Evolutionary conservation across 345 rosid species (phyloP).

Genomic region (Pistacia integerrima): DNA sequence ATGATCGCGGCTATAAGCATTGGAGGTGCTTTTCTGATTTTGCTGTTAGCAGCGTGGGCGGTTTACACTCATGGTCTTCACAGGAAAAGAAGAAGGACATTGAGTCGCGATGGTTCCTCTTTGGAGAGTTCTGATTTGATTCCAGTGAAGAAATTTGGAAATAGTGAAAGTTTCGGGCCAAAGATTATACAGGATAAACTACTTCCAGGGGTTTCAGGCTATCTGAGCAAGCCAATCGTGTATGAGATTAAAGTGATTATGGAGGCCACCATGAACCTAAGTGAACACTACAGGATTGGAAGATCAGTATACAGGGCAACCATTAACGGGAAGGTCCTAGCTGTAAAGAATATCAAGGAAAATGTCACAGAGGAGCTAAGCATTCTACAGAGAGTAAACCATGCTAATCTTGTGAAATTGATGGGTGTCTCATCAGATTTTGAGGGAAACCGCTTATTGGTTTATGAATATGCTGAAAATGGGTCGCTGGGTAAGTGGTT

Average conservation of each 20-base stretch:
- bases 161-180: conserved; percentile 23
- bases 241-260: conserved; percentile 40
- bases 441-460: conserved; percentile 49
- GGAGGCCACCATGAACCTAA: conserved; percentile 52
- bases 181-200: conserved; percentile 49
- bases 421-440: conserved; percentile 48
- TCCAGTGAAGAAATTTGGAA: conserved; percentile 29
- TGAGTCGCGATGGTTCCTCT: conserved; percentile 32
- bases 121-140: conserved; percentile 44
- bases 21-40: conserved; percentile 28
- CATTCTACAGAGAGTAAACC: conserved; percentile 60
- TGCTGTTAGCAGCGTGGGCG: conserved; percentile 28
- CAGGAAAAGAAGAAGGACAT: conserved; percentile 24
- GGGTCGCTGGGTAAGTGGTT: conserved; percentile 61
- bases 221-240: conserved; percentile 49
- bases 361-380: conserved; percentile 49
- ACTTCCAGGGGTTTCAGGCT: conserved; percentile 56
- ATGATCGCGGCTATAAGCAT: conserved; percentile 22
- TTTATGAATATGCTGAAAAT: conserved; percentile 63
- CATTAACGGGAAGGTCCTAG: conserved; percentile 47
- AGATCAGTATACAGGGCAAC: conserved; percentile 52
- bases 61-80: background rate
- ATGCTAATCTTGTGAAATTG: conserved; percentile 62
- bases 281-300: conserved; percentile 44
- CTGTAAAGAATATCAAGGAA: conserved; percentile 49